phyloP scores from a whole-genome alignment of 2,329 filamentous ascomycete genomes.

The Diaporthe citrichinensis region DNA sequence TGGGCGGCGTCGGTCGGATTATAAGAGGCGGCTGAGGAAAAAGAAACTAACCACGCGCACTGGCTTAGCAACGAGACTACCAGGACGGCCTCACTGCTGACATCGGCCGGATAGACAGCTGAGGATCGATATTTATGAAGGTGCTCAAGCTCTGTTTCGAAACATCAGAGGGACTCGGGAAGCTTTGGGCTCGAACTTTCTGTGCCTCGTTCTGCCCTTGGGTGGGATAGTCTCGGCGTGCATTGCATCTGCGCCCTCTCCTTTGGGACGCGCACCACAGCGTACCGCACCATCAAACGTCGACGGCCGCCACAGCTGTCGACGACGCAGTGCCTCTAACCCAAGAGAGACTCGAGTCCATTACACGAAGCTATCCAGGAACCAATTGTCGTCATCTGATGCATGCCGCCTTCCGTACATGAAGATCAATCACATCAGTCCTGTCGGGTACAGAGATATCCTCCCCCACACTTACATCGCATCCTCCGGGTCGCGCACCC shows the following conservation, averaged over 20 bases:
- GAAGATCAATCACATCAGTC: slow-evolving; percentile 55
- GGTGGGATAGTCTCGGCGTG: slow-evolving; percentile 36
- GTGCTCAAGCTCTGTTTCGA: slow-evolving; percentile 38
- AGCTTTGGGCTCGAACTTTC: slow-evolving; percentile 32
- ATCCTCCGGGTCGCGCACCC: slow-evolving; percentile 41
- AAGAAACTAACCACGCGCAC: slow-evolving; percentile 40
- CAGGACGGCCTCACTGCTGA: slow-evolving; percentile 37
- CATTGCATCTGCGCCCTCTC: slow-evolving; percentile 48
- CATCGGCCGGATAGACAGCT: slow-evolving; percentile 36
- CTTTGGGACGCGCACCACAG: slow-evolving; percentile 49
- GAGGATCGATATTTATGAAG: slow-evolving; percentile 35
- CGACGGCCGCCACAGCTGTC: slow-evolving; percentile 50
- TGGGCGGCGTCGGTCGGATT: slow-evolving; percentile 13
- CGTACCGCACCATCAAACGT: slow-evolving; percentile 37
- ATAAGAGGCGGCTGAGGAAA: slow-evolving; percentile 35
- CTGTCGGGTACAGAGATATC: slow-evolving; percentile 49
- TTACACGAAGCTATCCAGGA: slow-evolving; percentile 48
- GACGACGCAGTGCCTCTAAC: slow-evolving; percentile 53
- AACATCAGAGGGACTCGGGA: slow-evolving; percentile 33
- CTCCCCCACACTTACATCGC: slow-evolving; percentile 48
- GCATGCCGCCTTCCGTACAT: slow-evolving; percentile 62
- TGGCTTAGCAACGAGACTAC: slow-evolving; percentile 38
- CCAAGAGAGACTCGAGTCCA: slow-evolving; percentile 44
- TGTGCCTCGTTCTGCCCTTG: slow-evolving; percentile 27
- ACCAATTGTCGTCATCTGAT: slow-evolving; percentile 61